Evolutionary conservation across 495 filamentous ascomycete genomes (phyloP).

Genomic region (Thermochaetoides thermophila): DNA sequence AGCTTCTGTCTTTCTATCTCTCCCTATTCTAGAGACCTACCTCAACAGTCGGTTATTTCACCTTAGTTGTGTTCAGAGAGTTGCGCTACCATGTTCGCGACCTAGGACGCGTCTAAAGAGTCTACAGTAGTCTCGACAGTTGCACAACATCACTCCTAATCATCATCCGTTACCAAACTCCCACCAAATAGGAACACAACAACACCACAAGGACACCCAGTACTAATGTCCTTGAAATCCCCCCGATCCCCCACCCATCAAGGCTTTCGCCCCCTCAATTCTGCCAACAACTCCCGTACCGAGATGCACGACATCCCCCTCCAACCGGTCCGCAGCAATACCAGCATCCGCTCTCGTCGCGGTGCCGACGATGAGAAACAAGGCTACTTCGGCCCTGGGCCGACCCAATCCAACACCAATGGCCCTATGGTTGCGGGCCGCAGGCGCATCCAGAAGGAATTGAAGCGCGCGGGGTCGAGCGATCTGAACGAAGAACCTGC

Average conservation of each 20-base stretch:
- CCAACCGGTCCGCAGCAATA: slow-evolving; percentile 32
- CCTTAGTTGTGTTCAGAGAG: too few species aligned
- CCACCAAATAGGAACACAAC: not conserved
- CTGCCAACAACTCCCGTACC: slow-evolving; percentile 7
- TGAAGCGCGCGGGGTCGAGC: slow-evolving; percentile 37
- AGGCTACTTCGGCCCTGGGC: slow-evolving; percentile 31
- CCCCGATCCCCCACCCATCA: slow-evolving; percentile 13
- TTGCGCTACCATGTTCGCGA: too few species aligned
- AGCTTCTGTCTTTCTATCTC: too few species aligned
- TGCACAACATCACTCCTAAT: too few species aligned
- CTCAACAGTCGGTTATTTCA: too few species aligned
- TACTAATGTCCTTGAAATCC: slow-evolving; percentile 21
- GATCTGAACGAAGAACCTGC: slow-evolving; percentile 34
- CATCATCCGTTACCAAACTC: too few species aligned
- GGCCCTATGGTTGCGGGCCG: too few species aligned
- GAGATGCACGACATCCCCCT: slow-evolving; percentile 38
- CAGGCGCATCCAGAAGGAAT: slow-evolving; percentile 35
- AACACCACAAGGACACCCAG: too few species aligned
- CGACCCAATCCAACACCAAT: too few species aligned
- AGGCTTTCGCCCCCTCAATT: slow-evolving; percentile 18
- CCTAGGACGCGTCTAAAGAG: too few species aligned
- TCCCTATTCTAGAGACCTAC: too few species aligned
- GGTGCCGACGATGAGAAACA: slow-evolving; percentile 22
- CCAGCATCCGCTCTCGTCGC: slow-evolving; percentile 35
- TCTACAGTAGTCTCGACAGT: too few species aligned